These are phyloP conservation scores for Polyporus arcularius DNA, from an alignment of 768 basidiomycete species.

Conservation along the genomic window DNA sequence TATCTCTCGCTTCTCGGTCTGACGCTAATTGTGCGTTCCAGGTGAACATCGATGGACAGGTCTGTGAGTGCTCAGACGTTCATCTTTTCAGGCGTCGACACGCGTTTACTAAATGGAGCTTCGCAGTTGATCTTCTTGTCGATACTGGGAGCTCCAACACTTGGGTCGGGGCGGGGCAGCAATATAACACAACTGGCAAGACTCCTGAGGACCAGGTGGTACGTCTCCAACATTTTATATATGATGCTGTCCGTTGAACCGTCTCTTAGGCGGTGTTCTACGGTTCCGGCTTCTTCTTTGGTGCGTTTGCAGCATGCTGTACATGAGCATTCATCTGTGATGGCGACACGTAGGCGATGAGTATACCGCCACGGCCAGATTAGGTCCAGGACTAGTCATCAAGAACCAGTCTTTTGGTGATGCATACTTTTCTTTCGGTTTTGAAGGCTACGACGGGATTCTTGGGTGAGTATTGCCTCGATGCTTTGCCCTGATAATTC, in stretches of 20 bases:
- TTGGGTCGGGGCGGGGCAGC: slow-evolving; percentile 24
- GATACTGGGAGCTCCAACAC: slow-evolving; percentile 29
- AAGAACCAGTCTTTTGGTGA: slow-evolving; percentile 63
- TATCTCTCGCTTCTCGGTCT: slow-evolving; percentile 19
- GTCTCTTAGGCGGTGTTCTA: slow-evolving; percentile 18
- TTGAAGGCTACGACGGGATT: slow-evolving; percentile 58
- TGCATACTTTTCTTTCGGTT: slow-evolving; percentile 45
- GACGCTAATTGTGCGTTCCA: no score
- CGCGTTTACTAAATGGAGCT: no score
- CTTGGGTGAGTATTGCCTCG: slow-evolving; percentile 57
- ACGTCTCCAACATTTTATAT: background rate
- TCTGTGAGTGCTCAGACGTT: background rate
- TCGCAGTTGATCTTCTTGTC: slow-evolving; percentile 27
- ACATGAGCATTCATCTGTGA: background rate
- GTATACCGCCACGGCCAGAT: slow-evolving; percentile 52
- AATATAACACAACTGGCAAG: no score
- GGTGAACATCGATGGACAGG: slow-evolving; percentile 4
- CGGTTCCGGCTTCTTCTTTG: slow-evolving; percentile 20
- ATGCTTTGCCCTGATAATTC: background rate
- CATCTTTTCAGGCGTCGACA: no score
- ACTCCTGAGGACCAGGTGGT: background rate
- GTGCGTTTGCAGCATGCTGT: slow-evolving; percentile 1
- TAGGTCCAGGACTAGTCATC: slow-evolving; percentile 51
- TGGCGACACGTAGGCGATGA: slow-evolving; percentile 21
- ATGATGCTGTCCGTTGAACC: slow-evolving; percentile 1